Percentiles rank a stretch among this genome's conserved stretches.
These are phyloP conservation scores for Poa annua DNA, from an alignment of 176 grass and related monocot species.

Conservation along the genomic window DNA sequence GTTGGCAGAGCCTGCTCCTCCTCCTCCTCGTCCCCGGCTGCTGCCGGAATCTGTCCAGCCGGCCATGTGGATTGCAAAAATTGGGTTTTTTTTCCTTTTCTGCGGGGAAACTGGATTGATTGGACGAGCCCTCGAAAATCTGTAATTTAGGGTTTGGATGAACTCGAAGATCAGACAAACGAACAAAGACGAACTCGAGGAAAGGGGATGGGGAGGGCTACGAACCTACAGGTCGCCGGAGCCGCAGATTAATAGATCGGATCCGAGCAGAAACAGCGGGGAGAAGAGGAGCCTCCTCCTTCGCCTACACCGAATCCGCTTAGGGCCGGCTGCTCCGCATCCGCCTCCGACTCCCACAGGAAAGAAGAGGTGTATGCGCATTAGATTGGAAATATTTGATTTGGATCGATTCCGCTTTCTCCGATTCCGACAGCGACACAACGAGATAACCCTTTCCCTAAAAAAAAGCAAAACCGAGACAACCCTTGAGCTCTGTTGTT, in stretches of 20 bases:
- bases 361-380: conserved; percentile 13
- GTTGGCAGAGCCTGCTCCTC: conserved; percentile 27
- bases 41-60: conserved; percentile 41
- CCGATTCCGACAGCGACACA: conserved; percentile 19
- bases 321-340: conserved; percentile 12
- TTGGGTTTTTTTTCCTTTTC: background rate
- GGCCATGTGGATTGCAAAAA: conserved; percentile 35
- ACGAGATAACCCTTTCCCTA: background rate
- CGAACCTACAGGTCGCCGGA: conserved; percentile 4
- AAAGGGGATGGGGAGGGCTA: conserved; percentile 13
- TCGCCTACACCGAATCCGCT: background rate
- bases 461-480: background rate
- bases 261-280: background rate
- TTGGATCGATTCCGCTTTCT: background rate
- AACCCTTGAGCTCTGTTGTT: background rate
- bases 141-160: background rate
- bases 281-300: background rate
- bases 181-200: background rate
- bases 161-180: background rate
- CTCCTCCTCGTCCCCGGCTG: conserved; percentile 11
- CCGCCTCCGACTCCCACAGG: background rate
- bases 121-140: background rate
- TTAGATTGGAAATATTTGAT: background rate
- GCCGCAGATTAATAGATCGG: background rate
- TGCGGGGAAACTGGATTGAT: background rate